phyloP scores from a whole-genome alignment of 176 grass and related monocot genomes.

The Rhynchospora breviuscula region DNA sequence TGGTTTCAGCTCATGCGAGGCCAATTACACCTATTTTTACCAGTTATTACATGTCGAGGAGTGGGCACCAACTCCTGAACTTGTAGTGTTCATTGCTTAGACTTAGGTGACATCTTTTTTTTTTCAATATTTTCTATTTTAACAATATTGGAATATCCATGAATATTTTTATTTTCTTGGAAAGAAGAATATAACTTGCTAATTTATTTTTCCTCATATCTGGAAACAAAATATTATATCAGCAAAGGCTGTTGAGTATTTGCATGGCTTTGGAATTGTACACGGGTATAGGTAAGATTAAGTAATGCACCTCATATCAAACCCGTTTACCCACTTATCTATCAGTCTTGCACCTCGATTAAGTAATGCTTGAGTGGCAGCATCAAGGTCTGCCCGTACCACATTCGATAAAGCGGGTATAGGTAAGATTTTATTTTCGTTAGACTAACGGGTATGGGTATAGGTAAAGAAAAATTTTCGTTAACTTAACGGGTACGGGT shows the following conservation, averaged over 20 bases:
- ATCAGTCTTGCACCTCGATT: too few species aligned
- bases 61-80: conserved; percentile 56
- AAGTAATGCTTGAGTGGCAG: too few species aligned
- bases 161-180: not conserved
- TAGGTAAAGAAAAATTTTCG: too few species aligned
- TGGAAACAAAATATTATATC: conserved; percentile 19
- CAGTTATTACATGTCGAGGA: conserved; percentile 74
- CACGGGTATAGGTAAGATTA: too few species aligned
- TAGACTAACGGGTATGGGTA: too few species aligned
- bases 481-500: too few species aligned
- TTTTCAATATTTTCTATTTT: not conserved
- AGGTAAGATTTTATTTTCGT: too few species aligned
- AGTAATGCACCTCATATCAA: too few species aligned
- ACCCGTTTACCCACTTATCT: too few species aligned
- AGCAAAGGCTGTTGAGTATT: conserved; percentile 74
- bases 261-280: conserved; percentile 61
- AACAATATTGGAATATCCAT: not conserved
- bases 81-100: conserved; percentile 58
- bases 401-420: too few species aligned
- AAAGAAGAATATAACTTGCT: conserved; percentile 14
- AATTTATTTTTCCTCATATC: conserved; percentile 16
- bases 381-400: too few species aligned
- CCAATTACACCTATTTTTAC: conserved; percentile 86
- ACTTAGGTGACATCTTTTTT: conserved; percentile 44
- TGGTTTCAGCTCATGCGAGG: conserved; percentile 69